Conservation (phyloP, 805 yeast genomes). For the Candida incommunis region DNA sequence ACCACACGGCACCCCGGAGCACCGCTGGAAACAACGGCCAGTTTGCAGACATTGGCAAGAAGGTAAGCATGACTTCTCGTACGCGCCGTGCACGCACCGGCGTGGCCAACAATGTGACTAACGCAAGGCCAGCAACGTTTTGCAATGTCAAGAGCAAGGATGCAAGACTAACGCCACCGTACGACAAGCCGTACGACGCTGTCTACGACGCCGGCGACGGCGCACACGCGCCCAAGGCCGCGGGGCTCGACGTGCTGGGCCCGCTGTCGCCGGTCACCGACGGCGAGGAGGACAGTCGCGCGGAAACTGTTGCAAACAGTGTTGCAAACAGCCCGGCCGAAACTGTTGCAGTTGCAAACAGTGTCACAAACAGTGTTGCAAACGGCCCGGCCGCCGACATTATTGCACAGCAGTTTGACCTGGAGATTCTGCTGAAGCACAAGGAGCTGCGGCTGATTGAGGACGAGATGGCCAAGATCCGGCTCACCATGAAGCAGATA, state of each 20-base stretch:
- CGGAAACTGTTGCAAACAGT: too few relatives aligned
- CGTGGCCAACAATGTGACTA: not conserved
- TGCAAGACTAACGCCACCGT: not conserved
- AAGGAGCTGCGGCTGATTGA: slow-evolving; percentile 20
- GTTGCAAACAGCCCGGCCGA: too few relatives aligned
- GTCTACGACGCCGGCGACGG: not conserved
- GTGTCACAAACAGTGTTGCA: too few relatives aligned
- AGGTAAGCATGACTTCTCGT: too few relatives aligned
- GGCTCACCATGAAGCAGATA: slow-evolving; percentile 20
- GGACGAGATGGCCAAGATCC: slow-evolving; percentile 21
- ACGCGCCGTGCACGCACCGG: not conserved
- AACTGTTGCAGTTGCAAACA: too few relatives aligned
- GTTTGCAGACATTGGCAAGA: too few relatives aligned
- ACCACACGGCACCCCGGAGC: too few relatives aligned
- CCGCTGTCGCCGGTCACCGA: not conserved
- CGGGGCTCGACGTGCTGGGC: not conserved
- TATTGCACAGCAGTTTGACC: slow-evolving; percentile 19
- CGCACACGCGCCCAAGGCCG: not conserved
- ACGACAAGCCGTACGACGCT: not conserved
- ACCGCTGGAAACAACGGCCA: too few relatives aligned
- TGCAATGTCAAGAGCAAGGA: too few relatives aligned
- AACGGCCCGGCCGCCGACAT: too few relatives aligned
- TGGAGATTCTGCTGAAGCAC: slow-evolving; percentile 23
- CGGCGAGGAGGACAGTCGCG: not conserved
- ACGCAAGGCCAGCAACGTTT: not conserved